Evolutionary conservation across 2,329 filamentous ascomycete genomes (phyloP).

Genomic region (Lithohypha guttulata): DNA sequence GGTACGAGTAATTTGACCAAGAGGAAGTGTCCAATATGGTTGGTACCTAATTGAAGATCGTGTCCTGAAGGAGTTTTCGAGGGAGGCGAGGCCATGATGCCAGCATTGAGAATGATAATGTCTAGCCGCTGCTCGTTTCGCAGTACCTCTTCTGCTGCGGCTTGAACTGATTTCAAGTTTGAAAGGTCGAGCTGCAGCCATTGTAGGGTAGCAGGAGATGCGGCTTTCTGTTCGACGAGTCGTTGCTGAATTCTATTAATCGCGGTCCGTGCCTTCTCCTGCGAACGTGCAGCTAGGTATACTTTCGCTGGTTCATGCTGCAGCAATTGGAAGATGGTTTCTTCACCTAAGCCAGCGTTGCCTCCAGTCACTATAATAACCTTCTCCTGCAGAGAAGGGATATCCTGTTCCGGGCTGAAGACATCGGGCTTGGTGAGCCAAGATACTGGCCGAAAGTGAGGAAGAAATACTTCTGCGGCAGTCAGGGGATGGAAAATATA

Average conservation of each 20-base stretch:
- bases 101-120: constrained; percentile 38
- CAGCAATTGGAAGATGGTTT: constrained; percentile 39
- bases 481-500: constrained; percentile 16
- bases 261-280: constrained; percentile 32
- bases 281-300: constrained; percentile 44
- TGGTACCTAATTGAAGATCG: constrained; percentile 38
- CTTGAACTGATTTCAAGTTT: constrained; percentile 39
- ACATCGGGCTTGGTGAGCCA: constrained; percentile 11
- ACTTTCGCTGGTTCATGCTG: constrained; percentile 42
- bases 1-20: constrained; percentile 36
- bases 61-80: constrained; percentile 31
- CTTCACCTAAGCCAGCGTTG: constrained; percentile 37
- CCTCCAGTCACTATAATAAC: constrained; percentile 44
- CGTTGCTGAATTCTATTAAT: constrained; percentile 33
- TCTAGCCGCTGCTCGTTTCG: constrained; percentile 33
- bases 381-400: constrained; percentile 38
- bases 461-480: constrained; percentile 14
- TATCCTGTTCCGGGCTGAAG: constrained; percentile 36
- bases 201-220: constrained; percentile 30
- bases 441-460: constrained; percentile 16
- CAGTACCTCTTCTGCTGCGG: constrained; percentile 34
- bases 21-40: constrained; percentile 38
- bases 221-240: constrained; percentile 11
- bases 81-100: constrained; percentile 34
- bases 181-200: constrained; percentile 40